A percentile compares a stretch with the other conserved stretches of the same genome.
Conservation (phyloP, 208 protist genomes). For the Trypanosoma avium region DNA sequence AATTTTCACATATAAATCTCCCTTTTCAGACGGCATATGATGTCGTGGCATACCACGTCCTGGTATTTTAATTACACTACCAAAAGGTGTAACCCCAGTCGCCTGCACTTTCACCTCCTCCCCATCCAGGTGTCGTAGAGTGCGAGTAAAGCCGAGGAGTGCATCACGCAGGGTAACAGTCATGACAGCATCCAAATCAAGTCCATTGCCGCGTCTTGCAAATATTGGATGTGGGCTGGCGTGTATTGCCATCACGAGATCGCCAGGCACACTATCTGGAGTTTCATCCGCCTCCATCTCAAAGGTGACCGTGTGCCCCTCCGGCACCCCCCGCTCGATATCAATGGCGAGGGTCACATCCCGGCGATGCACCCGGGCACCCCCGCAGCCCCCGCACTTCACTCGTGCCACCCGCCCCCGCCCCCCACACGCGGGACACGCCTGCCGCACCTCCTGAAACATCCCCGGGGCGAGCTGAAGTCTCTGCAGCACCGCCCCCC, state of each 20-base stretch:
- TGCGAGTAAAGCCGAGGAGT: constrained; percentile 85
- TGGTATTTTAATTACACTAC: constrained; percentile 57
- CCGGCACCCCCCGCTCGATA: constrained; percentile 68
- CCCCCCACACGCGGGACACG: constrained; percentile 86
- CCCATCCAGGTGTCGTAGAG: constrained; percentile 87
- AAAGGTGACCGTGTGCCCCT: constrained; percentile 67
- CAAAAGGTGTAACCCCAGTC: constrained; percentile 58
- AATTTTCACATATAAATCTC: constrained; percentile 89
- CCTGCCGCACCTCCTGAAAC: constrained; percentile 69
- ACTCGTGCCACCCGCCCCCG: constrained; percentile 73
- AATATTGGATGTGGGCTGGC: constrained; percentile 74
- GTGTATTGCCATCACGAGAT: constrained; percentile 62
- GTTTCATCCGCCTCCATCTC: constrained; percentile 88
- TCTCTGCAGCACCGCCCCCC: constrained; percentile 62
- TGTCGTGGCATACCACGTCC: constrained; percentile 94
- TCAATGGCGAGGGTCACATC: constrained; percentile 51
- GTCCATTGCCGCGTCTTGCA: constrained; percentile 51
- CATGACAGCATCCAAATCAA: constrained; percentile 85
- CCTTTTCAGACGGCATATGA: constrained; percentile 76
- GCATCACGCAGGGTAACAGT: constrained; percentile 85
- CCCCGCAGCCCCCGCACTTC: constrained; percentile 75
- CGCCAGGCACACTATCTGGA: constrained; percentile 78
- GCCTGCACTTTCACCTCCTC: constrained; percentile 42
- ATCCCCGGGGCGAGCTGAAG: constrained; percentile 73
- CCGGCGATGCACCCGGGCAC: constrained; percentile 57